Conservation (phyloP, 2,329 filamentous ascomycete species). For the Colletotrichum higginsianum region DNA sequence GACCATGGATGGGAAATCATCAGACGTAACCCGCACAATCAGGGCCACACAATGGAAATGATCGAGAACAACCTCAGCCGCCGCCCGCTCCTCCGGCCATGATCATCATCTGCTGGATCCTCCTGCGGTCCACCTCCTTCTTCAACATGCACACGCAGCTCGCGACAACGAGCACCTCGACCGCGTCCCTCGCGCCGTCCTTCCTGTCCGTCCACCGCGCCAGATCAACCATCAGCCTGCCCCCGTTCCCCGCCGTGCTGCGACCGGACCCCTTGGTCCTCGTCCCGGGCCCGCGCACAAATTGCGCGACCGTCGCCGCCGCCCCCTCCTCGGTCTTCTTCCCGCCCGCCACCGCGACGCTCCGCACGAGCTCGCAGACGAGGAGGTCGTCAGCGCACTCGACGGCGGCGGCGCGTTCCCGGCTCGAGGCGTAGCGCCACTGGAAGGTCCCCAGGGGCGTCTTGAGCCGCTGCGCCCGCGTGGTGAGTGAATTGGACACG, state of each 20-base stretch:
- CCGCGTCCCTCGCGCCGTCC: conserved; percentile 55
- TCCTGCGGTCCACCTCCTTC: conserved; percentile 73
- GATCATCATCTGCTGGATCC: conserved; percentile 64
- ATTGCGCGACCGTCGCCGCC: conserved; percentile 55
- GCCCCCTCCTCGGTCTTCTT: conserved; percentile 40
- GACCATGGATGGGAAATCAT: too few species aligned
- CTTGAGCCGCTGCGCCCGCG: conserved; percentile 62
- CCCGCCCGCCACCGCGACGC: conserved; percentile 46
- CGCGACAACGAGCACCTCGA: conserved; percentile 66
- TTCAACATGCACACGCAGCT: conserved; percentile 75
- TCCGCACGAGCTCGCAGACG: conserved; percentile 65
- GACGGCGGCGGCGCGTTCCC: conserved; percentile 60
- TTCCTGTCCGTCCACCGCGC: conserved; percentile 52
- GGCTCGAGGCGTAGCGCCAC: conserved; percentile 68
- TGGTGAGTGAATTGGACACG: conserved; percentile 57
- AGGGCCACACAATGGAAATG: too few species aligned
- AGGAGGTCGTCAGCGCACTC: conserved; percentile 61
- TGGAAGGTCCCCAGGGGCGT: conserved; percentile 66
- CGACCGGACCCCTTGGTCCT: conserved; percentile 57
- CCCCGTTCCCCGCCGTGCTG: conserved; percentile 65
- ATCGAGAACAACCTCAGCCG: neutral
- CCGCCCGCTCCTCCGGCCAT: conserved; percentile 53
- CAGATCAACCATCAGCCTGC: conserved; percentile 62
- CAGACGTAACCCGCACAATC: too few species aligned
- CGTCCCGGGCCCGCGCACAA: conserved; percentile 58